A percentile compares a stretch with the other conserved stretches of the same genome.
Evolutionary conservation across 176 grass and related monocot genomes (phyloP).

Genomic region (Tuctoria greenei): DNA sequence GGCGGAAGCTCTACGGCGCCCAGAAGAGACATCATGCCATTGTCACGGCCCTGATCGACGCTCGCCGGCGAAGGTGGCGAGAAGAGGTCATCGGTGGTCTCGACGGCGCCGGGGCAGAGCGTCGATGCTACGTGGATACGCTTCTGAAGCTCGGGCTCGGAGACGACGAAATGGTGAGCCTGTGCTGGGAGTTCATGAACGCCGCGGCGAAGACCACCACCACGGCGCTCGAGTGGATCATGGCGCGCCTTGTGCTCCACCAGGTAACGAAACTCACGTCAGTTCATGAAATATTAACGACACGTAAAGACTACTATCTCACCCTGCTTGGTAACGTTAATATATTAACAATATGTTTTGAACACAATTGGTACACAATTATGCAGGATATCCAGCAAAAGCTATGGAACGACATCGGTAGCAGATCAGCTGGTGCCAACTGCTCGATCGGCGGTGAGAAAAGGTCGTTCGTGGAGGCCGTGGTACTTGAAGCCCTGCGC

Average conservation of each 20-base stretch:
- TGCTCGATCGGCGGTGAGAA: too few relatives aligned
- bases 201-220: constrained; percentile 28
- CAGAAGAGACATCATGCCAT: not conserved
- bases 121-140: constrained; percentile 30
- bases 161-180: constrained; percentile 30
- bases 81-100: not conserved
- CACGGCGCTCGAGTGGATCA: constrained; percentile 33
- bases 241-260: constrained; percentile 35
- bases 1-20: not conserved
- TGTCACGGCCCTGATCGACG: not conserved
- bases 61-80: not conserved
- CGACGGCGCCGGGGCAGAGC: not conserved
- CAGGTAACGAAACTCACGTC: constrained; percentile 3
- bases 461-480: constrained; percentile 21
- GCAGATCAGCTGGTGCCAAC: not conserved
- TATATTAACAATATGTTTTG: too few relatives aligned
- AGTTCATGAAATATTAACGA: too few relatives aligned
- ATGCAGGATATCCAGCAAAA: constrained; percentile 27
- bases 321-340: too few relatives aligned
- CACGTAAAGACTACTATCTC: too few relatives aligned
- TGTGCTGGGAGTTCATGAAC: constrained; percentile 52
- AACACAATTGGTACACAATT: too few relatives aligned
- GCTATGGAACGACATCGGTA: not conserved
- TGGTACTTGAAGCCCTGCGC: constrained; percentile 35
- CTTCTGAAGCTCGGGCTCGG: constrained; percentile 5